Base-by-base conservation (phyloP, 2,329 filamentous ascomycete genomes). In the Cladophialophora exuberans region DNA sequence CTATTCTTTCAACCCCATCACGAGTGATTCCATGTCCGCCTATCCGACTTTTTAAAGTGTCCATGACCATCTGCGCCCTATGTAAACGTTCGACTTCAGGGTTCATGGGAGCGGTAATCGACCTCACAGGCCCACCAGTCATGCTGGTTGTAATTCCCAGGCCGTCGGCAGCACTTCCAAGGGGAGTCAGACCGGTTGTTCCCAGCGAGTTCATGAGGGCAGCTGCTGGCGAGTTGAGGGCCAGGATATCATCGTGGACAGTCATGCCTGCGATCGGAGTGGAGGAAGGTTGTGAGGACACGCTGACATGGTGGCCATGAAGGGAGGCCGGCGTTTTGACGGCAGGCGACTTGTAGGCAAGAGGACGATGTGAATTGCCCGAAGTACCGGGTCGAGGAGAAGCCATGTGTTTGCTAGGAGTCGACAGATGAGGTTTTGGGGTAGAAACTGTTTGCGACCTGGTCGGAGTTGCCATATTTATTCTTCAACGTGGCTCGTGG, bases 281-380 rank as follows among this genome's bases (percentile, higher is more conserved):
- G 15, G 73, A 69, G 53, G 73, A 74, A 28, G 74, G 73, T 48
- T 76, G 72, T 15, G 71, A 70, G 18, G 73, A 71, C 4, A 64
- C 54, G 57, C 70, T 70, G 35, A 64, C 63, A 20, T 71, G 70
- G 52, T 72, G 70, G 2, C 63, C 67, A 10, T 70, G 65, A 4
- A 69, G 68, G 10, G 66, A 72, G 18, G 74, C 73, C 2, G 74
- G 75, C 1, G 74, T 77, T 56, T 70, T 72, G 54, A 69, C 72
- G 4, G 74, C 75, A 2, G 74, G 74, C 5, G 74, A 77, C 60
- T 75, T 77, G 53, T 75, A 72, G 13, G 75, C 70, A 17, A 76
- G 64, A 39, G 57, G 46, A 22, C 22, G 72, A 69, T 68, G 68
- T 35, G 69, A 65, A 65, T 75, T 71, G 51, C 72, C 22, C 67